Evolutionary conservation across 805 yeast species (phyloP), one percentile per base, ranked within the genome.

Genomic region (Yarrowia sp.): DNA sequence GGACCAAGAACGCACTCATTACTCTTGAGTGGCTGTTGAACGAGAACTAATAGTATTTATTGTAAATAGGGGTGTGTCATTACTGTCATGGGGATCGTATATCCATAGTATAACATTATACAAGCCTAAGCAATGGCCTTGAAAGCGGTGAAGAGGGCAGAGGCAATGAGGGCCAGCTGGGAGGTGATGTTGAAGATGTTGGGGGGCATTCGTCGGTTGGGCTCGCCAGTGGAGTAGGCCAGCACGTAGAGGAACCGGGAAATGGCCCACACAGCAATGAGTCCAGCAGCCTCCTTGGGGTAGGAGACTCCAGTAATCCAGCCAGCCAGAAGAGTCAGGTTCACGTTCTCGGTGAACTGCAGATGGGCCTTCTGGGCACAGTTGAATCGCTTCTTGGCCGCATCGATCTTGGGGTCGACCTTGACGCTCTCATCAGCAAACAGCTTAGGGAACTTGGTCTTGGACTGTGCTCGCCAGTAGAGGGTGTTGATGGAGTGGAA

Each of bases 1-100:
- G 84, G 49, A 77, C 80, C 11, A 78, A 80, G 67, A 79, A 80
- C 11, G 85, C 84, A 2, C 68, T 77, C 63, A 75, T 77, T 69
- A 79, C 81, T 68, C 66, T 80, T 64, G 72, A 71, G 51, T 68
- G 61, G 56, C 63, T 71, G 33, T 41, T 63, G 54, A 48, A 48
- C 64, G 33, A 46, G 59, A 36, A 38, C 46, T 62, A 28, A 52
- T 36, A 28, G 35, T 46, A 21, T 58, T 58, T 41, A 58, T 54
- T 36, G 44, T 54, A 54, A 43, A 43, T 43, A 43, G 48, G 48
- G 46, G 46, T 41, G 46, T 22, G 46, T 41, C 46, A 22, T 41
- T 12, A 4, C 17, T 36, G 40, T 36, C 21, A 36, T n/a, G n/a
- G n/a, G n/a, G n/a, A n/a, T 36, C 40, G 21, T n/a, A 8, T 33